These are phyloP conservation scores for Pyrenophora graminea DNA, from an alignment of 2,329 filamentous ascomycete species.

Conservation along the genomic window DNA sequence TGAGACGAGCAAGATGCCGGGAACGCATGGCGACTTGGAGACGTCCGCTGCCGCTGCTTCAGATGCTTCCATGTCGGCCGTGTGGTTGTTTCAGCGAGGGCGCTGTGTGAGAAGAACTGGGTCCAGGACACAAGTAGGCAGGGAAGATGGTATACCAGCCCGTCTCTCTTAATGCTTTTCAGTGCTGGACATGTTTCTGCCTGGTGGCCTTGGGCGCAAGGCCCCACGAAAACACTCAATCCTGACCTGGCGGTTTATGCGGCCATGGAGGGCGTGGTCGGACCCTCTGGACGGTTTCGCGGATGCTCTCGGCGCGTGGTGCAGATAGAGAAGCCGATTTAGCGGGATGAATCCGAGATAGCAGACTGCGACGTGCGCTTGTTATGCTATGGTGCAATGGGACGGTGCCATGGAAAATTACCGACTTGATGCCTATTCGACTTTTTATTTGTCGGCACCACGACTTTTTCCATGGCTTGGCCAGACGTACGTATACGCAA, in stretches of 20 bases:
- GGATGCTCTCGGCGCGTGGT: constrained; percentile 5
- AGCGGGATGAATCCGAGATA: too few relatives aligned
- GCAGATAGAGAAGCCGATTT: background rate
- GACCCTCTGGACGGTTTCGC: background rate
- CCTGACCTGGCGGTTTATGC: constrained; percentile 2
- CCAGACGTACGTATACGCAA: too few relatives aligned
- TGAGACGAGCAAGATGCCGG: constrained; percentile 15
- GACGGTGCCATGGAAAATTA: too few relatives aligned
- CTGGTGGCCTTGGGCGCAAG: constrained; percentile 1
- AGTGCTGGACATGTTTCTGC: constrained; percentile 4
- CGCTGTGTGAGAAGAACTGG: constrained; percentile 7
- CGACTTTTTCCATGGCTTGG: too few relatives aligned
- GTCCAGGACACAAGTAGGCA: background rate
- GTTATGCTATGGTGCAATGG: background rate
- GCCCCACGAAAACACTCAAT: constrained; percentile 1
- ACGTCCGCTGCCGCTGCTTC: constrained; percentile 10
- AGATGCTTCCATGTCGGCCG: constrained; percentile 16
- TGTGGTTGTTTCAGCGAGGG: constrained; percentile 16
- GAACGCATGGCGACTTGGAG: constrained; percentile 15
- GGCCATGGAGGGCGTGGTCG: background rate
- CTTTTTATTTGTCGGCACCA: too few relatives aligned
- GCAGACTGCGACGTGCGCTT: constrained; percentile 5
- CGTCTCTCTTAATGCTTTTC: constrained; percentile 2
- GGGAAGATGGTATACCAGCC: constrained; percentile 3
- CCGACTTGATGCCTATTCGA: too few relatives aligned